Conservation (phyloP, 352 stramenopile species). For the Globisporangium irregulare region DNA sequence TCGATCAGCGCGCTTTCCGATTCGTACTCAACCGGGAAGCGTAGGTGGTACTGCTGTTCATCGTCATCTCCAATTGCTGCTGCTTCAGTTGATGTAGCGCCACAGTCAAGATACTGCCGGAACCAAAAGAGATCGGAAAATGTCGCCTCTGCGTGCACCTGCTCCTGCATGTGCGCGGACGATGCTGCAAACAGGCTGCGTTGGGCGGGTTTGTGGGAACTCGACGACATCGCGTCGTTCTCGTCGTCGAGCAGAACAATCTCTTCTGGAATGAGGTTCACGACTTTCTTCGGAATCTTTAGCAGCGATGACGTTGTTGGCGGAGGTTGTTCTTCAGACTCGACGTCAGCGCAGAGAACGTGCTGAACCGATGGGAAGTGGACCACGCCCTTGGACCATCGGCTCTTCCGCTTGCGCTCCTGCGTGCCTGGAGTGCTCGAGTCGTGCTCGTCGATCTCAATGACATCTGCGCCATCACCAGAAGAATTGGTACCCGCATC, state of each 20-base stretch:
- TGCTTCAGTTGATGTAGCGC: not conserved
- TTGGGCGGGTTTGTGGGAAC: constrained; percentile 7
- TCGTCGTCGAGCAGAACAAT: constrained; percentile 41
- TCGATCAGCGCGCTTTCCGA: constrained; percentile 46
- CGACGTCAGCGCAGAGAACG: constrained; percentile 17
- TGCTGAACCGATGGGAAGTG: constrained; percentile 53
- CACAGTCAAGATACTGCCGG: constrained; percentile 27
- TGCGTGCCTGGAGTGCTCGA: constrained; percentile 3
- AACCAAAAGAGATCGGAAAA: constrained; percentile 67
- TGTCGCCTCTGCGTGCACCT: constrained; percentile 39
- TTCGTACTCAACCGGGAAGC: constrained; percentile 14
- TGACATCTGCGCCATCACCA: constrained; percentile 14
- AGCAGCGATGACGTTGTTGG: not conserved
- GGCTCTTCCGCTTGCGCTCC: constrained; percentile 17
- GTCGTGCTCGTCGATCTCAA: constrained; percentile 31
- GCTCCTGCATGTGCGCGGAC: constrained; percentile 28
- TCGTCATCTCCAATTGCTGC: not conserved
- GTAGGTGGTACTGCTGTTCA: not conserved
- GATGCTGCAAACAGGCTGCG: constrained; percentile 5
- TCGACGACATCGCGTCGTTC: constrained; percentile 14
- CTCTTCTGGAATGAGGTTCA: not conserved
- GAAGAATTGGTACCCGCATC: not conserved
- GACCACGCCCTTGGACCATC: constrained; percentile 38
- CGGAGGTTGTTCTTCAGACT: constrained; percentile 18
- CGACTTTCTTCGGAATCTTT: not conserved